Evolutionary conservation across 148 eudicot species (phyloP), one percentile per base, ranked within the genome.

Genomic region (Spergularia marina): DNA sequence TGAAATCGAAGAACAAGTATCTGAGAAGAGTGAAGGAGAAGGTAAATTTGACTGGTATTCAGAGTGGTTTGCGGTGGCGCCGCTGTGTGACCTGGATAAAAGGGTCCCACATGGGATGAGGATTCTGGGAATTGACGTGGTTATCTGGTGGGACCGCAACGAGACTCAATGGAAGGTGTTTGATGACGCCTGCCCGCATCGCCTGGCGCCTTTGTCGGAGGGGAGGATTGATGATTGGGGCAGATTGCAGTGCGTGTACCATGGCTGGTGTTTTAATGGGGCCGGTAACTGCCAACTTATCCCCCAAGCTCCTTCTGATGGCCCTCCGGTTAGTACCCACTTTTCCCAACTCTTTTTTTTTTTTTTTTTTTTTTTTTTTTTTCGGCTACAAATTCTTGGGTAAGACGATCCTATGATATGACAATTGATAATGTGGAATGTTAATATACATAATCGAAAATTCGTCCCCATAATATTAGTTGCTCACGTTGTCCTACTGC

Each of bases 171-270:
- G 95, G 97, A 89, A 86, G 85, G 95, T 89, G 75, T 90, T 89
- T 82, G 85, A 90, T 65, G 97, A 92, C 79, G n/a, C 62, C 44
- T 89, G 95, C 75, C 91, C 98, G 21, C 98, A 90, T 71, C 77
- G 98, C n/a, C 71, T 90, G 85, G 98, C 98, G 25, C 98, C 95
- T 0, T 57, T 92, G 57, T 90, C 96, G 1, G 86, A 92, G 68
- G 98, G 98, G 1, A 82, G 96, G 70, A 92, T 92, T 76, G 96
- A 92, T 85, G 86, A 82, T n/a, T 86, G 86, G 93, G 97, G 95
- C 4, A 70, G 96, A 39, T 65, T 92, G 81, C 98, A 92, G 80
- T 90, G 98, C 81, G 98, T 87, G 11, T 90, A 92, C 67, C 98
- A 90, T 66, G 96, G 96, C 44, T 90, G 96, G 96, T 92, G 96